These are phyloP conservation scores for Sporobolomyces pararoseus DNA, from an alignment of 768 basidiomycete species.

Conservation along the genomic window DNA sequence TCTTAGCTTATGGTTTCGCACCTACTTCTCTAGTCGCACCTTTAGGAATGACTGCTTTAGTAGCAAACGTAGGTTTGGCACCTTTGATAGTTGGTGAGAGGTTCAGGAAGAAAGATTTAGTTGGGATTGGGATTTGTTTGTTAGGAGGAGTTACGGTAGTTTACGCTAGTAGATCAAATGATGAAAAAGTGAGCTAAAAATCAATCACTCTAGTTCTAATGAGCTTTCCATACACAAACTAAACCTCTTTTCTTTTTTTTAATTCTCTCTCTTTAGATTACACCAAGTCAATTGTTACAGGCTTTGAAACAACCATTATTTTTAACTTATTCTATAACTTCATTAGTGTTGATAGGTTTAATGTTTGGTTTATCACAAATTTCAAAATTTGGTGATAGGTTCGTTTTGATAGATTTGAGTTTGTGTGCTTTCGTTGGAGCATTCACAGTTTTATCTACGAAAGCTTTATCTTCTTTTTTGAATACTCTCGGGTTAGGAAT, in stretches of 20 bases:
- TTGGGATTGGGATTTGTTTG: conserved; percentile 68
- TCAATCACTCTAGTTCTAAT: too few species aligned
- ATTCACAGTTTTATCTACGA: conserved; percentile 89
- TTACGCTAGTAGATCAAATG: conserved; percentile 67
- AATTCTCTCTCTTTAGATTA: neutral
- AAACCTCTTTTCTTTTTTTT: neutral
- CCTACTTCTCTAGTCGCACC: conserved; percentile 58
- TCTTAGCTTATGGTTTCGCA: conserved; percentile 56
- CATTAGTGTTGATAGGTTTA: conserved; percentile 56
- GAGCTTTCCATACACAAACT: too few species aligned
- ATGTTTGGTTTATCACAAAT: conserved; percentile 67
- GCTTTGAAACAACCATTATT: conserved; percentile 72
- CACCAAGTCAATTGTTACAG: conserved; percentile 58
- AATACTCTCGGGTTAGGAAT: conserved; percentile 66
- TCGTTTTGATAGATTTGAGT: conserved; percentile 80
- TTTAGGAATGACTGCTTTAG: conserved; percentile 70
- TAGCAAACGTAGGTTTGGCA: conserved; percentile 83
- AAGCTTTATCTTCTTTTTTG: conserved; percentile 81
- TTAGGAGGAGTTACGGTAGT: conserved; percentile 93
- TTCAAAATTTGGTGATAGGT: conserved; percentile 59
- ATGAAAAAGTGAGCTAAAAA: conserved; percentile 58
- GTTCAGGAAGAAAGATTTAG: conserved; percentile 64
- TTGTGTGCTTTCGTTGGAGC: conserved; percentile 74
- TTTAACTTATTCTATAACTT: conserved; percentile 67
- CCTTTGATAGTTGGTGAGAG: conserved; percentile 69